phyloP scores from a whole-genome alignment of 2,329 filamentous ascomycete species.

The Talaromyces albobiverticillius region DNA sequence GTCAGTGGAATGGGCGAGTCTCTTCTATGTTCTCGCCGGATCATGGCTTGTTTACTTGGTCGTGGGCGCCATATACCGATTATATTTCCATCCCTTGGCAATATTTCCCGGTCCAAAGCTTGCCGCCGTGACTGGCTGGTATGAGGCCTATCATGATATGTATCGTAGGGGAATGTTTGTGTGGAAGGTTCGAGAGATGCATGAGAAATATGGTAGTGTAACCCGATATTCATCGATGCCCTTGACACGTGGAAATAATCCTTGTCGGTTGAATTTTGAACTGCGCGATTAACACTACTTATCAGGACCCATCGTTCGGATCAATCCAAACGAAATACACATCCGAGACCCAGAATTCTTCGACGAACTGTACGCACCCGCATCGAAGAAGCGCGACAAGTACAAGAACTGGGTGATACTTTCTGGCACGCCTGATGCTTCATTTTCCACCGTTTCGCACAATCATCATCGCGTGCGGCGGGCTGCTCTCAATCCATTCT shows the following conservation, averaged over 20 bases:
- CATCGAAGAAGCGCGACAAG: slow-evolving; percentile 27
- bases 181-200: slow-evolving; percentile 33
- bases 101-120: slow-evolving; percentile 30
- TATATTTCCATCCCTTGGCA: slow-evolving; percentile 32
- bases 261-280: neutral
- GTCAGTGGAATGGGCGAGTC: neutral
- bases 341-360: slow-evolving; percentile 33
- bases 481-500: slow-evolving; percentile 20
- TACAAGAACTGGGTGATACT: slow-evolving; percentile 19
- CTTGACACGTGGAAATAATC: neutral
- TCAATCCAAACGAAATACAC: slow-evolving; percentile 33
- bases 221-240: neutral
- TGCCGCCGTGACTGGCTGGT: slow-evolving; percentile 30
- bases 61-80: slow-evolving; percentile 24
- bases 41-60: slow-evolving; percentile 10
- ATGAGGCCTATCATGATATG: slow-evolving; percentile 37
- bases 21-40: neutral
- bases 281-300: no score
- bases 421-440: slow-evolving; percentile 19
- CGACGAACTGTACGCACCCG: slow-evolving; percentile 30
- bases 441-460: slow-evolving; percentile 21
- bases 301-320: slow-evolving; percentile 34
- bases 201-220: slow-evolving; percentile 30
- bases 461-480: slow-evolving; percentile 26
- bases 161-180: slow-evolving; percentile 30